Conservation (phyloP, 1,139 yeast genomes). For the Geotrichum candidum region DNA sequence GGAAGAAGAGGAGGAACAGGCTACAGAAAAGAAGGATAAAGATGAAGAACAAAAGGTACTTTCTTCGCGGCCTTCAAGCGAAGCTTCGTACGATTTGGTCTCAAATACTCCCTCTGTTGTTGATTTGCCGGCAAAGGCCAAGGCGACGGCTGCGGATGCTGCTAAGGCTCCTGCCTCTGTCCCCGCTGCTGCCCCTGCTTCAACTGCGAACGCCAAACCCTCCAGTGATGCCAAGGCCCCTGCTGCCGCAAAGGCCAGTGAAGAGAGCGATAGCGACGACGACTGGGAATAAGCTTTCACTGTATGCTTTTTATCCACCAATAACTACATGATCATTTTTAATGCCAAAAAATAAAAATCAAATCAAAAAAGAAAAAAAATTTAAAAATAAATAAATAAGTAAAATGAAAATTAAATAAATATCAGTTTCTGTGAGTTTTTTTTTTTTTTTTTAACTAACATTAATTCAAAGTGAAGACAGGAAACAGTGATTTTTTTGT, state of each 20-base stretch:
- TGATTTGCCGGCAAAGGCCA: conserved; percentile 24
- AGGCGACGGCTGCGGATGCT: conserved; percentile 17
- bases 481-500: neutral
- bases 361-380: neutral
- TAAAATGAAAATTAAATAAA: neutral
- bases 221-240: neutral
- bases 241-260: neutral
- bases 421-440: neutral
- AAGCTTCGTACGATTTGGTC: conserved; percentile 39
- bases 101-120: conserved; percentile 36
- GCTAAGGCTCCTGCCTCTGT: neutral
- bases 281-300: conserved; percentile 13
- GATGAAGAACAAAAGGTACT: conserved; percentile 27
- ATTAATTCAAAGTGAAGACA: no score
- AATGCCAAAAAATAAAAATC: neutral
- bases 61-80: conserved; percentile 37
- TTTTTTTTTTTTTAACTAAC: neutral
- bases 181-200: neutral
- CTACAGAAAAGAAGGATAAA: conserved; percentile 58
- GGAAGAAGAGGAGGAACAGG: conserved; percentile 45
- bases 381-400: neutral
- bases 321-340: neutral
- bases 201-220: neutral
- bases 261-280: conserved; percentile 13
- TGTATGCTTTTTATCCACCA: no score